Conservation (phyloP, 306 rosid genomes). For the Trifolium dubium region DNA sequence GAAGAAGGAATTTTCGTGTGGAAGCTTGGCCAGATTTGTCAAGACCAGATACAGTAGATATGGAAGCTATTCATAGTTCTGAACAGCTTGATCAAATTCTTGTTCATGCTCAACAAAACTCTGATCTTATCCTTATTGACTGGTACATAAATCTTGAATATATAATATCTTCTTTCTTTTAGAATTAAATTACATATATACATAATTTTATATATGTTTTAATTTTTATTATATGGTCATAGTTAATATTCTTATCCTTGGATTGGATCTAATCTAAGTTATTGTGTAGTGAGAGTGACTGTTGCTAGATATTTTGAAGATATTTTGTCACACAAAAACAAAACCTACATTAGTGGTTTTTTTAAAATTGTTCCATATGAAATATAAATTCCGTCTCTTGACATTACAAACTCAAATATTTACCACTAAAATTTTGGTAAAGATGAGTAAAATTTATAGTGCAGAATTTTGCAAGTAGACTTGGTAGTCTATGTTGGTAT, state of each 20-base stretch:
- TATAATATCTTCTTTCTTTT: not conserved
- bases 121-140: constrained; percentile 76
- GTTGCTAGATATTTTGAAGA: constrained; percentile 27
- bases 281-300: not conserved
- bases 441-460: not conserved
- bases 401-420: too few species aligned
- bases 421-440: not conserved
- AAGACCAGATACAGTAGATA: constrained; percentile 52
- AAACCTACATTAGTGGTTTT: too few species aligned
- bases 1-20: constrained; percentile 49
- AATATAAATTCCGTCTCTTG: too few species aligned
- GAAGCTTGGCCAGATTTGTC: constrained; percentile 74
- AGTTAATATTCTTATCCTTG: constrained; percentile 13
- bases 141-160: constrained; percentile 51
- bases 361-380: too few species aligned
- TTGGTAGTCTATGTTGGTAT: too few species aligned
- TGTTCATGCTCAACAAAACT: constrained; percentile 51
- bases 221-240: not conserved
- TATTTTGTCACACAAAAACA: not conserved
- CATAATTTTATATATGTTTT: not conserved
- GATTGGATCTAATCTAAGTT: constrained; percentile 1
- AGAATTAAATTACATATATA: not conserved
- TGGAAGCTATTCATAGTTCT: constrained; percentile 67
- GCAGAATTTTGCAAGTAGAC: not conserved
- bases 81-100: constrained; percentile 82